Evolutionary conservation across 2,329 filamentous ascomycete species (phyloP).

Genomic region (Escovopsis sp.): DNA sequence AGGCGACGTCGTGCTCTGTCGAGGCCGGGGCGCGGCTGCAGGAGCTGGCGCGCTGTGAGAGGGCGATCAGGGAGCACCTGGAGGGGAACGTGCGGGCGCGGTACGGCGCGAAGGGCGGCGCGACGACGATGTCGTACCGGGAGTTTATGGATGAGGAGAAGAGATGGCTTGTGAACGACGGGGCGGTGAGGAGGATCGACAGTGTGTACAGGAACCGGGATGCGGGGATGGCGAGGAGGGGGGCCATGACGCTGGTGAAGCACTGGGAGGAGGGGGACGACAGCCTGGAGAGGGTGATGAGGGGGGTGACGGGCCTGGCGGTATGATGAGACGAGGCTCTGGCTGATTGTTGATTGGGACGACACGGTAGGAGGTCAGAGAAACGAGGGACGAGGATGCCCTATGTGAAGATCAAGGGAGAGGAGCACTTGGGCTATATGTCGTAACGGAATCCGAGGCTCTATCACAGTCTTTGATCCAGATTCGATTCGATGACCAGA

Average conservation of each 20-base stretch:
- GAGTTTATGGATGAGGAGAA: slow-evolving; percentile 22
- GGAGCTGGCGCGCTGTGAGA: slow-evolving; percentile 6
- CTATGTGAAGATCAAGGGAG: not conserved
- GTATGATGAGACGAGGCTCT: too few relatives aligned
- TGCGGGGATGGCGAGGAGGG: slow-evolving; percentile 20
- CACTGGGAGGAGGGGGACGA: slow-evolving; percentile 26
- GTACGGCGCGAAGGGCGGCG: slow-evolving; percentile 12
- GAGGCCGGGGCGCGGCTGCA: slow-evolving; percentile 14
- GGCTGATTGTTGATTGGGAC: not conserved
- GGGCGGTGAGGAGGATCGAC: slow-evolving; percentile 27
- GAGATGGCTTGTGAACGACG: slow-evolving; percentile 26
- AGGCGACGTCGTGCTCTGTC: slow-evolving; percentile 10
- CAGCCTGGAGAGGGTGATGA: slow-evolving; percentile 22
- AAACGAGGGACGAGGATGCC: slow-evolving; percentile 8
- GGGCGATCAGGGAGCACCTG: slow-evolving; percentile 15
- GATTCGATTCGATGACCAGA: too few relatives aligned
- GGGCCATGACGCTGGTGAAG: slow-evolving; percentile 21
- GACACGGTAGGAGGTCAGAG: too few relatives aligned
- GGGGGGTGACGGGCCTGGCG: too few relatives aligned
- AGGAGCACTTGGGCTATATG: too few relatives aligned
- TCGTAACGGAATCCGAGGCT: too few relatives aligned
- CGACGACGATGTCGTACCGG: slow-evolving; percentile 12
- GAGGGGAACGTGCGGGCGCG: slow-evolving; percentile 15
- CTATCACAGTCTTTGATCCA: too few relatives aligned
- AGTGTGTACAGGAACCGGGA: slow-evolving; percentile 29